Evolutionary conservation across 768 basidiomycete genomes (phyloP).

Genomic region (Boletus coccyginus): DNA sequence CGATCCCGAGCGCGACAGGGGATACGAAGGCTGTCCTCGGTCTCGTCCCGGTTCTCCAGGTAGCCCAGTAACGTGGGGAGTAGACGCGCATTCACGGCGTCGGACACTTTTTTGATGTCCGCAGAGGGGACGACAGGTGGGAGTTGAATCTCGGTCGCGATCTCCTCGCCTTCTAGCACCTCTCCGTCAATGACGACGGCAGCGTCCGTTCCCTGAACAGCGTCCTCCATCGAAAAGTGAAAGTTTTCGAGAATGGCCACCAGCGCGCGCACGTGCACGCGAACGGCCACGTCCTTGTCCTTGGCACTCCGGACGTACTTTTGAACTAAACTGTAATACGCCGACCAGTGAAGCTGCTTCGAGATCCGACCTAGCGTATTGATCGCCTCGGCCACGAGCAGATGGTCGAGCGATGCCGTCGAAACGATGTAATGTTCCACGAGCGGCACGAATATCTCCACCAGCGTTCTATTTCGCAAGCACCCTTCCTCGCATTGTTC

Average conservation of each 20-base stretch:
- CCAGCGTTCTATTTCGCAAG: constrained; percentile 65
- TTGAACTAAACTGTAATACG: constrained; percentile 77
- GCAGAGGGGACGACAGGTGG: neutral
- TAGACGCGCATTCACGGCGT: constrained; percentile 72
- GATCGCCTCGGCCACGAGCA: constrained; percentile 89
- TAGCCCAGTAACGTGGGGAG: constrained; percentile 79
- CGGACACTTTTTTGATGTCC: constrained; percentile 50
- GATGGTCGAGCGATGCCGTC: constrained; percentile 67
- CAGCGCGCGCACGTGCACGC: constrained; percentile 79
- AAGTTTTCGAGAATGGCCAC: constrained; percentile 87
- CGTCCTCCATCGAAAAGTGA: constrained; percentile 81
- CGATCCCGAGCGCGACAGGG: constrained; percentile 86
- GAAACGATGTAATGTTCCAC: constrained; percentile 76
- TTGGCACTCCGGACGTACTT: constrained; percentile 72
- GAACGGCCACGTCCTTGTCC: constrained; percentile 68
- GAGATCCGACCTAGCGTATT: constrained; percentile 74
- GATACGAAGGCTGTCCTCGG: constrained; percentile 82
- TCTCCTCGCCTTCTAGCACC: constrained; percentile 29
- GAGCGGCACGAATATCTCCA: constrained; percentile 85
- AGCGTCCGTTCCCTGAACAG: constrained; percentile 31
- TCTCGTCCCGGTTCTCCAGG: constrained; percentile 79
- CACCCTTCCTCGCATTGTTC: constrained; percentile 68
- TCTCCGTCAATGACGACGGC: constrained; percentile 32
- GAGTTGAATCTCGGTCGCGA: constrained; percentile 7
- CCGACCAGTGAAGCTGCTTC: constrained; percentile 74